phyloP scores from a whole-genome alignment of 768 basidiomycete genomes.

The Serendipita sp. region DNA sequence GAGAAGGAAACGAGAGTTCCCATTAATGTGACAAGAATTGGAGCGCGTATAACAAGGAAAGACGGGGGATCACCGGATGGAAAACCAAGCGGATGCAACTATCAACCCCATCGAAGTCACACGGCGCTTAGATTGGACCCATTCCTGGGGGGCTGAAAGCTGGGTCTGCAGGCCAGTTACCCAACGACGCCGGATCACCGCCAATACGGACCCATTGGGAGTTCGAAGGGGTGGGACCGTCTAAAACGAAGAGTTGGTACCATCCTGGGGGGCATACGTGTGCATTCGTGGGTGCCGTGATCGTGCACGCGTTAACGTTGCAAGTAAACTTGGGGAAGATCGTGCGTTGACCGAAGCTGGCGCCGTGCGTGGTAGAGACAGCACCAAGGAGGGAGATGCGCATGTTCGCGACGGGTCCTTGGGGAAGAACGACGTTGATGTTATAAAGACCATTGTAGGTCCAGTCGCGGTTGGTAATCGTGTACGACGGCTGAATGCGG shows the following conservation, averaged over 20 bases:
- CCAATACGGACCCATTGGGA: constrained; percentile 11
- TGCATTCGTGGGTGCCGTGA: constrained; percentile 12
- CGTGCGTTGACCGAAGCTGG: constrained; percentile 9
- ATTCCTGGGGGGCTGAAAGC: constrained; percentile 57
- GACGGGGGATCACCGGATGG: neutral
- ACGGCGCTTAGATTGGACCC: neutral
- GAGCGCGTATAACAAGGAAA: neutral
- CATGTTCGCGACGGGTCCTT: constrained; percentile 8
- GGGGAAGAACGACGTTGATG: constrained; percentile 38
- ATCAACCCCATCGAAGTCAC: neutral
- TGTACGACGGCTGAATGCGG: constrained; percentile 11
- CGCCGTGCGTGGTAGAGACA: constrained; percentile 9
- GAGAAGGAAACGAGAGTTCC: neutral
- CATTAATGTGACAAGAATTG: neutral
- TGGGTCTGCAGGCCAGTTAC: constrained; percentile 56
- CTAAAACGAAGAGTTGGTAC: constrained; percentile 11
- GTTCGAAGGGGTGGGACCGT: constrained; percentile 10
- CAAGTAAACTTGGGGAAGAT: constrained; percentile 9
- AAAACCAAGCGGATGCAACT: neutral
- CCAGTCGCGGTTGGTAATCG: constrained; percentile 55
- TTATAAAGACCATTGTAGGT: constrained; percentile 34
- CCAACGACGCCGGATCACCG: constrained; percentile 7
- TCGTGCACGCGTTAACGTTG: constrained; percentile 7
- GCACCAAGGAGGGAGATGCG: constrained; percentile 12
- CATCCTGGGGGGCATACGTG: constrained; percentile 9